These are phyloP conservation scores for Paracoccidioides brasiliensis DNA, from an alignment of 2,329 filamentous ascomycete species.

Conservation along the genomic window DNA sequence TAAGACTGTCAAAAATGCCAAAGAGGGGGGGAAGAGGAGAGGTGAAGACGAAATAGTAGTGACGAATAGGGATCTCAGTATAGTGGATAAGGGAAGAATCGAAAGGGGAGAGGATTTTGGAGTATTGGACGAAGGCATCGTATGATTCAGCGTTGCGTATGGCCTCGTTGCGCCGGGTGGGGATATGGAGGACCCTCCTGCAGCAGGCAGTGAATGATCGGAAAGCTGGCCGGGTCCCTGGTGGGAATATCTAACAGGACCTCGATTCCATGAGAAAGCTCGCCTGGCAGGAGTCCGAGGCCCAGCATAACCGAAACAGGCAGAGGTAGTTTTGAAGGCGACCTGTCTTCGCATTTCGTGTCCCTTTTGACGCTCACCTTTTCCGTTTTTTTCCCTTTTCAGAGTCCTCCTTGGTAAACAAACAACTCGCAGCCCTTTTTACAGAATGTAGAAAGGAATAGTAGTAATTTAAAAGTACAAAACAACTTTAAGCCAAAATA, in stretches of 20 bases:
- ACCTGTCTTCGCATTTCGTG: not conserved
- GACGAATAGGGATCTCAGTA: conserved; percentile 10
- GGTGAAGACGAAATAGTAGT: conserved; percentile 12
- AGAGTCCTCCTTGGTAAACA: not conserved
- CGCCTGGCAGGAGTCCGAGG: not conserved
- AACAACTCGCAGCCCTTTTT: not conserved
- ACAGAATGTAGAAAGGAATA: not conserved
- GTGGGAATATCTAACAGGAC: conserved; percentile 5
- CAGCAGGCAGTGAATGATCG: not conserved
- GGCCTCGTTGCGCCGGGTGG: conserved; percentile 3
- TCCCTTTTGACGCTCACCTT: not conserved
- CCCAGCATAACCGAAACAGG: not conserved
- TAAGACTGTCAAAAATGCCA: conserved; percentile 54
- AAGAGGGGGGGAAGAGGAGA: conserved; percentile 51
- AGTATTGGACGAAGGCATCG: not conserved
- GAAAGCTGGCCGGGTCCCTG: conserved; percentile 2
- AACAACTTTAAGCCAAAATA: not conserved
- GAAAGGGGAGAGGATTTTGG: conserved; percentile 8
- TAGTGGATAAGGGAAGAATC: conserved; percentile 10
- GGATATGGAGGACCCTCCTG: not conserved
- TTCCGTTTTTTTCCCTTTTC: not conserved
- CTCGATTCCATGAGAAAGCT: not conserved
- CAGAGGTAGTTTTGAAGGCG: not conserved
- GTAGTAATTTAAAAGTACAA: not conserved
- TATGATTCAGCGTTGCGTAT: conserved; percentile 3